Conservation (phyloP, 345 rosid species). For the Geranium rotundifolium region DNA sequence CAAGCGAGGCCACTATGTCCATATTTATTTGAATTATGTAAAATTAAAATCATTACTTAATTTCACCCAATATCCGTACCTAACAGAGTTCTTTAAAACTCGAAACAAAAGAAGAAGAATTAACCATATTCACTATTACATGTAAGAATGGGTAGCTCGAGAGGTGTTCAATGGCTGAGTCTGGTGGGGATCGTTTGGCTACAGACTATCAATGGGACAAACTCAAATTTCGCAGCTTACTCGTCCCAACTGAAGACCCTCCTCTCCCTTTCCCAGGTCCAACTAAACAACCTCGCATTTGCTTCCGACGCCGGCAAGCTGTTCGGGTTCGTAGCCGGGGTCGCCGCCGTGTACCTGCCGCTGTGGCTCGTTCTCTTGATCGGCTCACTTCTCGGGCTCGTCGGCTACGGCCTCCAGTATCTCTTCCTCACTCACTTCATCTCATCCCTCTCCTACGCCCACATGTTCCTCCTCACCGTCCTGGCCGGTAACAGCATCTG, state of each 20-base stretch:
- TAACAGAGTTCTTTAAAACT: too few relatives aligned
- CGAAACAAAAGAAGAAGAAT: too few relatives aligned
- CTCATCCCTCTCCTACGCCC: constrained; percentile 36
- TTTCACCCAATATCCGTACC: too few relatives aligned
- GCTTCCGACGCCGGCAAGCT: constrained; percentile 93
- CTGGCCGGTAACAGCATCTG: constrained; percentile 92
- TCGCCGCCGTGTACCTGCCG: constrained; percentile 65
- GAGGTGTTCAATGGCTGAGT: constrained; percentile 56
- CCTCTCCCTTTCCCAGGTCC: constrained; percentile 63
- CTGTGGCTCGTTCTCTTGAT: constrained; percentile 60
- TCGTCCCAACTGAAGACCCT: constrained; percentile 71
- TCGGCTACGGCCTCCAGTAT: constrained; percentile 74
- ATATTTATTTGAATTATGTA: too few relatives aligned
- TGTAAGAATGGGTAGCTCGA: background rate
- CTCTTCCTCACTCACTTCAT: constrained; percentile 40
- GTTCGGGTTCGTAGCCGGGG: constrained; percentile 72
- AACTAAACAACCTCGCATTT: constrained; percentile 77
- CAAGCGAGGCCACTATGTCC: too few relatives aligned
- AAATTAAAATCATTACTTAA: too few relatives aligned
- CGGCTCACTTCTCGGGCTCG: constrained; percentile 52
- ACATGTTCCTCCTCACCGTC: constrained; percentile 48
- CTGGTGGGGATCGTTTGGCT: constrained; percentile 71
- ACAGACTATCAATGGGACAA: constrained; percentile 67
- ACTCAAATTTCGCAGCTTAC: constrained; percentile 80
- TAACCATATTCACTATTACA: too few relatives aligned